Base-by-base conservation (phyloP, 2,329 filamentous ascomycete species). In the Fusarium falciforme region DNA sequence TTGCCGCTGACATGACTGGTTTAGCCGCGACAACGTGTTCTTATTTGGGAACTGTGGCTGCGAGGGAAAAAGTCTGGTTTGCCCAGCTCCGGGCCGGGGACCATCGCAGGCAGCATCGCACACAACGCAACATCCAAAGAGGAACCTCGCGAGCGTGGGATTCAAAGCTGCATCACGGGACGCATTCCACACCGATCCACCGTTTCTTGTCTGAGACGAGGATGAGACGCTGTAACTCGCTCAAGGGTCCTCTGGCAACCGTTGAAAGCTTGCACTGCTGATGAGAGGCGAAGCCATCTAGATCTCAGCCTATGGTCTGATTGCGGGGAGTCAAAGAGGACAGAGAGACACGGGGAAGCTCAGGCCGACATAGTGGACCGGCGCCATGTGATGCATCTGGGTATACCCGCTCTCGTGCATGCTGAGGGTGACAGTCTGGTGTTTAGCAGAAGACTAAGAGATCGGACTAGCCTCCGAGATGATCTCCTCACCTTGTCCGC, bases 351-450 rank as follows among this genome's bases (percentile, higher is more conserved):
- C 47, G 71, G 57, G 61, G 68, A 75, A 77, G 68, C 72, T 76
- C 58, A 61, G 58, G 49, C 54, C 73, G 60, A 65, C 58, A 27
- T 61, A 49, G 66, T 71, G 71, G 69, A 60, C 20, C 33, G 35
- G 62, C 72, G 44, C 64, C 42, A 47, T 69, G 66, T 69, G 71
- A 71, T 64, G 71, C 68, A 71, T 73, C 73, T 70, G 71, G 71
- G 64, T 73, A 74, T 68, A 69, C 61, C 76, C 76, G 73, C 73
- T 68, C 29, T 75, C 29, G 27, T 78, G 76, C 71, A 76, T 68
- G 60, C 52, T 52, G 47, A 58, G 60, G 40, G 55, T 47, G 38
- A 58, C 59, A 29, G 22, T 55, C 25, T 42, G 62, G 72, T 36
- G 57, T 66, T 73, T 68, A 42, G 25, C n/a, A 22, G 38, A 66